Conservation (phyloP, 805 yeast species). For the Lachancea sp. region DNA sequence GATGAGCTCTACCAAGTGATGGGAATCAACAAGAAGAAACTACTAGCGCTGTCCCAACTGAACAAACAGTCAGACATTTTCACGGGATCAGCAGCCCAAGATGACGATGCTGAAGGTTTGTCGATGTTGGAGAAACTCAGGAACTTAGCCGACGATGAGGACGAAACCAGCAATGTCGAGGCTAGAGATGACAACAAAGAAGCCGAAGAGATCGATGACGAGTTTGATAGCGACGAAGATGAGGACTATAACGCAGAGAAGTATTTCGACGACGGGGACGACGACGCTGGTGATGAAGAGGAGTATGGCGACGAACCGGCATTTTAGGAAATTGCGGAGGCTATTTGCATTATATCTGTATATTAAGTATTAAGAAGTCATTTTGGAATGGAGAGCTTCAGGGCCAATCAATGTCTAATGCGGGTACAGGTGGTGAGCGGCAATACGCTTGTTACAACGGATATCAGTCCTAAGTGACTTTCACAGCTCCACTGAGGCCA, state of each 20-base stretch:
- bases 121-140: conserved; percentile 45
- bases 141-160: conserved; percentile 44
- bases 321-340: conserved; percentile 31
- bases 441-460: too few species aligned
- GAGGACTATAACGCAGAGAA: conserved; percentile 60
- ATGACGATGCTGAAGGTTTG: conserved; percentile 27
- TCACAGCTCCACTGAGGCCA: too few species aligned
- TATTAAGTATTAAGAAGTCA: conserved; percentile 2
- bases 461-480: too few species aligned
- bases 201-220: conserved; percentile 49
- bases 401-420: too few species aligned
- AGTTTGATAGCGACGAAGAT: conserved; percentile 50
- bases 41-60: conserved; percentile 37
- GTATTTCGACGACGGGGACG: conserved; percentile 56
- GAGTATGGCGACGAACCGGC: conserved; percentile 58
- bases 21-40: conserved; percentile 54
- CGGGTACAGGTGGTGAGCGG: too few species aligned
- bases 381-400: background rate
- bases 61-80: conserved; percentile 26
- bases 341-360: conserved; percentile 4
- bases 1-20: conserved; percentile 66
- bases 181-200: conserved; percentile 29
- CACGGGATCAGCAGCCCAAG: conserved; percentile 21
- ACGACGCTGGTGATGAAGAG: conserved; percentile 43
- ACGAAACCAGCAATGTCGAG: conserved; percentile 29